Evolutionary conservation across 495 filamentous ascomycete genomes (phyloP), one percentile per base, ranked within the genome.

Genomic region (Hypoxylon rickii): DNA sequence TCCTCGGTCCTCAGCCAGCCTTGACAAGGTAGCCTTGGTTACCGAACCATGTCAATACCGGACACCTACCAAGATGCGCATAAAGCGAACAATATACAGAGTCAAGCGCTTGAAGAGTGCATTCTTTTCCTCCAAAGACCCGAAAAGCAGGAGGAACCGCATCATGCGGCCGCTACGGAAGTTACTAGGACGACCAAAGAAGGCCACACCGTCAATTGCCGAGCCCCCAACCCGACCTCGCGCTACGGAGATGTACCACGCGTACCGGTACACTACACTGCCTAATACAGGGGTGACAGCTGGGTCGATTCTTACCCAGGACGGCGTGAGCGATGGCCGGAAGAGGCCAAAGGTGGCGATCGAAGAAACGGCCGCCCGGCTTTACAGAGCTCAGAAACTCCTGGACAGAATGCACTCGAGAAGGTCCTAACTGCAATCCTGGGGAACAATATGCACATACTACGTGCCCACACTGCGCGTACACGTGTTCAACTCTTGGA

Each of bases 311-410:
- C 45, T 41, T n/a, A 45, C 33, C 31, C 19, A 44, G 15, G 21
- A 12, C 3, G 24, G 7, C n/a, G 8, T 55, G n/a, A 63, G 52
- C 16, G 55, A 64, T 29, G 52, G 50, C 11, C 18, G 45, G 32
- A 50, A 45, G 20, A 63, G 49, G 36, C 63, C 58, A 8, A 29
- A 7, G 37, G 22, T 61, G 15, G 41, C 59, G 15, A 54, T 70
- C 37, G 56, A 53, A n/a, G 50, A 64, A 18, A 44, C 54, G 3
- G 48, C 32, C 19, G 55, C 55, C 3, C 48, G 67, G 42, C 51
- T 70, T 5, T 46, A 41, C 10, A 61, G 65, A 46, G 67, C 67
- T 10, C 44, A 40, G 24, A 52, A 32, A 37, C 40, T 70, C 3
- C 37, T 68, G 4, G 19, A 49, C 3, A 61, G 44, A 19, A 32